phyloP scores from a whole-genome alignment of 176 grass and related monocot species.

The Juncus effusus region DNA sequence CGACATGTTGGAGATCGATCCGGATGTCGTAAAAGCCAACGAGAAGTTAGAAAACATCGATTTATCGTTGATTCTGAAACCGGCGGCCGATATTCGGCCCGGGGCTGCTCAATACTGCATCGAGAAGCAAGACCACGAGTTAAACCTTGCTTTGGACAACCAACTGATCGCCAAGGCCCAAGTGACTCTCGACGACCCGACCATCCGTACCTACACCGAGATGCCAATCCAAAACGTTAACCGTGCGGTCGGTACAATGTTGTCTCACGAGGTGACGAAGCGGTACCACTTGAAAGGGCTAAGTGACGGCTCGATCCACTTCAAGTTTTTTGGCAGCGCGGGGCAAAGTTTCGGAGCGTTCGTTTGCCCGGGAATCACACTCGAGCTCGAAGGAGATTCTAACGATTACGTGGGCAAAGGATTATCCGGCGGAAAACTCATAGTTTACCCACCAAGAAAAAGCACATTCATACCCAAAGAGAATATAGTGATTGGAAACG shows the following conservation, averaged over 20 bases:
- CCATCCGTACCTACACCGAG: slow-evolving; percentile 68
- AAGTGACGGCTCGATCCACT: slow-evolving; percentile 63
- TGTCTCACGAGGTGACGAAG: slow-evolving; percentile 94
- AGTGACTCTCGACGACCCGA: slow-evolving; percentile 53
- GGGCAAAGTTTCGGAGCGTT: slow-evolving; percentile 94
- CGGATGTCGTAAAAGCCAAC: slow-evolving; percentile 74
- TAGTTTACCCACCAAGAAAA: slow-evolving; percentile 83
- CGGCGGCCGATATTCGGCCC: slow-evolving; percentile 72
- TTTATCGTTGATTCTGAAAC: slow-evolving; percentile 80
- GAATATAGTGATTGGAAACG: slow-evolving; percentile 99
- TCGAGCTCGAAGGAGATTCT: slow-evolving; percentile 95
- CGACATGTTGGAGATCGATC: slow-evolving; percentile 91
- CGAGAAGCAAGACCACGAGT: slow-evolving; percentile 92
- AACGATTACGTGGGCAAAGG: slow-evolving; percentile 99
- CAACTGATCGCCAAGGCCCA: slow-evolving; percentile 63
- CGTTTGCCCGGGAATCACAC: slow-evolving; percentile 87
- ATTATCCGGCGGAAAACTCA: slow-evolving; percentile 87
- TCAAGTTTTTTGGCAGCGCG: slow-evolving; percentile 84
- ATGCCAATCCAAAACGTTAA: slow-evolving; percentile 67
- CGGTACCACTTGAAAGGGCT: slow-evolving; percentile 81
- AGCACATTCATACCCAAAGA: slow-evolving; percentile 80
- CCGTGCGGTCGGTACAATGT: slow-evolving; percentile 82
- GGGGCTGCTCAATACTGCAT: slow-evolving; percentile 77
- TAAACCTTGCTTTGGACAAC: slow-evolving; percentile 84
- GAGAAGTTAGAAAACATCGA: slow-evolving; percentile 96